Evolutionary conservation across 371 early-diverging fungal species (phyloP).

Genomic region (Mortierella sp.): DNA sequence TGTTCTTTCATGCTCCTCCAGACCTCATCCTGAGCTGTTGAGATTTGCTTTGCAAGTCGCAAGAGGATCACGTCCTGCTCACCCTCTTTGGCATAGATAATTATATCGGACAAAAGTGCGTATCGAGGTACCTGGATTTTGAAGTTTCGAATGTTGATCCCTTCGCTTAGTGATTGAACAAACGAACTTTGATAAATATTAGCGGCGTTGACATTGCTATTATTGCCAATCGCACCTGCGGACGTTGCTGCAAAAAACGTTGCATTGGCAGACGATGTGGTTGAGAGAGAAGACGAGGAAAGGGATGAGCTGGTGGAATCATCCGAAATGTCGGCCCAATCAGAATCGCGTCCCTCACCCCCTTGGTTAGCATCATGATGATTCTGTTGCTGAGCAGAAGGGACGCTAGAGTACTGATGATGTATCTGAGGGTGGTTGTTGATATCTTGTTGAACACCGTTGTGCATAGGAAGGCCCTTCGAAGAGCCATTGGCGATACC

Average conservation of each 20-base stretch:
- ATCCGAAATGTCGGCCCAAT: conserved; percentile 45
- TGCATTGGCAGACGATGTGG: conserved; percentile 28
- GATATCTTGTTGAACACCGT: conserved; percentile 40
- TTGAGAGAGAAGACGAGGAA: conserved; percentile 35
- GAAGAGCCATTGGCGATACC: background rate
- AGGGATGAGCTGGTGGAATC: conserved; percentile 40
- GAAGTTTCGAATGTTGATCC: conserved; percentile 74
- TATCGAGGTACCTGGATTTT: conserved; percentile 68
- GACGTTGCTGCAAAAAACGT: conserved; percentile 8
- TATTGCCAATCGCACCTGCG: background rate
- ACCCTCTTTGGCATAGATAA: conserved; percentile 62
- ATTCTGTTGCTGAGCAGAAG: conserved; percentile 11
- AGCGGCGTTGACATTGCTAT: background rate
- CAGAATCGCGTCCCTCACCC: conserved; percentile 14
- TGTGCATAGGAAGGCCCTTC: background rate
- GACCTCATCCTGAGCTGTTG: conserved; percentile 60
- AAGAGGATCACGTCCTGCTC: conserved; percentile 46
- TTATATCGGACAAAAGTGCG: conserved; percentile 68
- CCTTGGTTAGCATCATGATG: conserved; percentile 7
- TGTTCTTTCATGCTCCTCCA: conserved; percentile 38
- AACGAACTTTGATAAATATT: conserved; percentile 17
- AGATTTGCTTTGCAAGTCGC: conserved; percentile 59
- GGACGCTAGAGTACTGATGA: conserved; percentile 27
- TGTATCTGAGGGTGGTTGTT: conserved; percentile 52
- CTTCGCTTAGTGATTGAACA: conserved; percentile 51